Evolutionary conservation across 352 stramenopile genomes (phyloP), one percentile per base, ranked within the genome.

Genomic region (Elongisporangium anandrum): DNA sequence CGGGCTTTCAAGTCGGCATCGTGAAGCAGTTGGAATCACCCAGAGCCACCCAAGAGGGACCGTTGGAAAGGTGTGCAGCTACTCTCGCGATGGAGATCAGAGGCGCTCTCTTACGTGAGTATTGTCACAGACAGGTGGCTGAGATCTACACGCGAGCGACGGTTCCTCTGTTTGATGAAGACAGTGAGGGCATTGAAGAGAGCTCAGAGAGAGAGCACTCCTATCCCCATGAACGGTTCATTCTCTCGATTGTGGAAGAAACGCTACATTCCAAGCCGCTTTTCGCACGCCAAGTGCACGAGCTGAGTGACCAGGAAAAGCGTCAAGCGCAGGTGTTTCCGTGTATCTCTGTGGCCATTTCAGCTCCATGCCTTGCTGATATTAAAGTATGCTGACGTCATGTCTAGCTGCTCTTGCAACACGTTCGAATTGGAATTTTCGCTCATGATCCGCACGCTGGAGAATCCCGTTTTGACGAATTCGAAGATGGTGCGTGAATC

Each of bases 11-110:
- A 50, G 81, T 95, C 26, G 87, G 81, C 3, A 69, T 95, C 22
- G 87, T 90, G 24, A 72, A 67, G 56, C 85, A 95, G 61, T 56
- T 73, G 13, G 79, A 90, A 47, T 88, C 76, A 4, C 65, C 55
- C 4, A 63, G 66, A 19, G 56, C 63, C 2, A 41, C 56, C 45
- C 48, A 66, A 21, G 56, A 66, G 2, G 70, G 75, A 52, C 69
- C 67, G 29, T 48, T 81, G 16, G 57, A 81, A 39, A 54, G 72
- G 72, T 81, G 69, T 57, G 67, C 69, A 15, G 47, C 69, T 17
- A n/a, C n/a, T n/a, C n/a, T n/a, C n/a, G 64, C 65, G 50, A 54
- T 52, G 26, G 22, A 5, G 4, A n/a, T 24, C 22, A 62, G 19
- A 24, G 8, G 1, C 24, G 34, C 5, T 2, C 15, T 17, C 56